phyloP scores from a whole-genome alignment of 83 land plant species.

The Picea engelmannii region DNA sequence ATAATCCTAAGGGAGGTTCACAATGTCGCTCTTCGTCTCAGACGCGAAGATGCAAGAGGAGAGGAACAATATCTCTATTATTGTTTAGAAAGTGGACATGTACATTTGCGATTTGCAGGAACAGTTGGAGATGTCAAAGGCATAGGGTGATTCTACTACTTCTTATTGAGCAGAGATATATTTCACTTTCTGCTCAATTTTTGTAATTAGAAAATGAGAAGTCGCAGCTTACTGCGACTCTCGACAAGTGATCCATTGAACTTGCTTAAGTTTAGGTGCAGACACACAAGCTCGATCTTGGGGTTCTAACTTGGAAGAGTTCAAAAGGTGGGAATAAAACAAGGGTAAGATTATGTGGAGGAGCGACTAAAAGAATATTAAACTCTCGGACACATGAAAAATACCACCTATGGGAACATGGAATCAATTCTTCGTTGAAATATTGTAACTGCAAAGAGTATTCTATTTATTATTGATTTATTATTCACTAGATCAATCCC shows the following conservation, averaged over 20 bases:
- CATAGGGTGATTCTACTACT: constrained; percentile 82
- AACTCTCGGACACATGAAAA: no score
- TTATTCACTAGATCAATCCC: no score
- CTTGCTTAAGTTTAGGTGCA: constrained; percentile 63
- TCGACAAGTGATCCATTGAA: constrained; percentile 52
- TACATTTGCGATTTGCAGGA: constrained; percentile 45
- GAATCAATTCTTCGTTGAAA: no score
- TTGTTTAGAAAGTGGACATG: constrained; percentile 70
- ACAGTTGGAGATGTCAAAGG: constrained; percentile 74
- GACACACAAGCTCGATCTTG: constrained; percentile 62
- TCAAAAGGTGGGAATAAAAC: no score
- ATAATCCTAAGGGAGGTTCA: not conserved
- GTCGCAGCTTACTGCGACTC: constrained; percentile 39
- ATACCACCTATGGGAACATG: no score
- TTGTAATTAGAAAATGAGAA: constrained; percentile 50
- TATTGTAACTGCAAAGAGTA: no score
- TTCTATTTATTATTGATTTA: no score
- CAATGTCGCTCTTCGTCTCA: constrained; percentile 85
- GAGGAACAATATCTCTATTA: constrained; percentile 34
- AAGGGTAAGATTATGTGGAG: no score
- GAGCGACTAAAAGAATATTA: no score
- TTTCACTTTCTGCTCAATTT: constrained; percentile 57
- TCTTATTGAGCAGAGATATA: constrained; percentile 78
- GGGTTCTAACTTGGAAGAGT: not conserved
- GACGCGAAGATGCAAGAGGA: constrained; percentile 62